Percentiles rank a stretch among this genome's conserved stretches.
Conservation (phyloP, 192 early-diverging fungal species). For the Gaertneriomyces sp. region DNA sequence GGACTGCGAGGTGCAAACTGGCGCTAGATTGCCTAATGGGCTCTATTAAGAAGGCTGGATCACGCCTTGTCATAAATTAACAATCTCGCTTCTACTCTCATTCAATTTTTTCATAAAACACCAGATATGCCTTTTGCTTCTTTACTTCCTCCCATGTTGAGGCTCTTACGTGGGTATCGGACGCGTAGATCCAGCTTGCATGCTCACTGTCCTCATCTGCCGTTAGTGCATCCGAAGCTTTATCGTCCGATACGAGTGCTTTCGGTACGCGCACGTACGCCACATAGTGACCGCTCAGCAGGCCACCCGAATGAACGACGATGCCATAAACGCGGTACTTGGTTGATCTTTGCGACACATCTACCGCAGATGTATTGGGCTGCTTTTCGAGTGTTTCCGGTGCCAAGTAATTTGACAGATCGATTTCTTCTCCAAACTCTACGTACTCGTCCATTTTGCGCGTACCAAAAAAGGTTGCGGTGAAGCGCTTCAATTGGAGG, state of each 20-base stretch:
- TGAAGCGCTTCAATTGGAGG: constrained; percentile 47
- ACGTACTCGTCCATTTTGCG: constrained; percentile 40
- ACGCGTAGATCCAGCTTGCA: constrained; percentile 35
- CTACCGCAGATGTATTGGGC: background rate
- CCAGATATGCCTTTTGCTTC: constrained; percentile 39
- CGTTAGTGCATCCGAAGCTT: constrained; percentile 3
- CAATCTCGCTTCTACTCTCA: no score
- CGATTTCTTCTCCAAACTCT: constrained; percentile 37
- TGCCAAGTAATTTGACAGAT: constrained; percentile 35
- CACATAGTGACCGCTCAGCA: constrained; percentile 48
- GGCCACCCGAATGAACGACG: constrained; percentile 42
- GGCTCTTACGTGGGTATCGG: constrained; percentile 30
- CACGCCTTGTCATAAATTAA: no score
- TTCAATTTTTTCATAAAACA: constrained; percentile 42
- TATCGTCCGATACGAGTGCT: constrained; percentile 1
- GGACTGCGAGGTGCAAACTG: no score
- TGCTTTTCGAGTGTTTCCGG: constrained; percentile 20
- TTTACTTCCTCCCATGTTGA: constrained; percentile 36
- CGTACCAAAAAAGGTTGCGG: constrained; percentile 28
- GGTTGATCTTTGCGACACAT: background rate
- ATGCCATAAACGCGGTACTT: constrained; percentile 44
- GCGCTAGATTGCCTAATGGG: no score
- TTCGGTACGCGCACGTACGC: constrained; percentile 35
- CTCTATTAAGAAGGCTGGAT: no score
- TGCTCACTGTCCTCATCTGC: constrained; percentile 10